Base-by-base conservation (phyloP, 805 yeast genomes). In the Lipomyces chichibuensis region DNA sequence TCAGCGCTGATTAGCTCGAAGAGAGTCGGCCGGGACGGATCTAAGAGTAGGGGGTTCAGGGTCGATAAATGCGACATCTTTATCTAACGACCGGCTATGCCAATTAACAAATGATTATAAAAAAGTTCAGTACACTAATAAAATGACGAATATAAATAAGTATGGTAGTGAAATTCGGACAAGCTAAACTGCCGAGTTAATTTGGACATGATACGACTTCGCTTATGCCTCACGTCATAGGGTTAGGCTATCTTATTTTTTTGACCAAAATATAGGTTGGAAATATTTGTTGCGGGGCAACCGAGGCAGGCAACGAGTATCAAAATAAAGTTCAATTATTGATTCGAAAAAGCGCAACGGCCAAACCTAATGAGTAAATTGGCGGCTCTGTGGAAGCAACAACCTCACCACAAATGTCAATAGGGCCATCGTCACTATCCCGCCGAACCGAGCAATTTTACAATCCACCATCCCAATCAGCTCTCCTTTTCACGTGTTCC, bases 1-100 rank as follows among this genome's bases (percentile, higher is more conserved):
- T 84, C 83, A 0, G 97, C 85, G 0, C 97, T 91, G 13, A 92
- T 80, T 60, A 94, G 84, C 80, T 94, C 99, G 77, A 93, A 94
- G 1, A 94, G 80, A 0, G 98, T 92, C 0, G 98, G 98, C 1
- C 88, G 83, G 62, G 86, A 88, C 1, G 88, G 82, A 73, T 90
- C 93, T 70, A 92, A 79, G 58, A 88, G 85, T 37, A 92, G 82
- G 2, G 96, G 91, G 77, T 90, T 92, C 58, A 91, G 80, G 1
- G 92, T 57, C 27, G 68, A 57, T 27, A 69, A 62, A 60, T 67
- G 71, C 23, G 69, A 62, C 71, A 69, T 69, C 27, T 5, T 23
- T 2, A 2, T 6, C 27, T 1, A 43, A 17, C 5, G 20, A 6
- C 20, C 20, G 20, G 9, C 25, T 7, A 43, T n/a, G 1, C 49